Percentiles rank a stretch among this genome's conserved stretches.
phyloP scores from a whole-genome alignment of 441 rosid species.

The Raphanus hybrid region DNA sequence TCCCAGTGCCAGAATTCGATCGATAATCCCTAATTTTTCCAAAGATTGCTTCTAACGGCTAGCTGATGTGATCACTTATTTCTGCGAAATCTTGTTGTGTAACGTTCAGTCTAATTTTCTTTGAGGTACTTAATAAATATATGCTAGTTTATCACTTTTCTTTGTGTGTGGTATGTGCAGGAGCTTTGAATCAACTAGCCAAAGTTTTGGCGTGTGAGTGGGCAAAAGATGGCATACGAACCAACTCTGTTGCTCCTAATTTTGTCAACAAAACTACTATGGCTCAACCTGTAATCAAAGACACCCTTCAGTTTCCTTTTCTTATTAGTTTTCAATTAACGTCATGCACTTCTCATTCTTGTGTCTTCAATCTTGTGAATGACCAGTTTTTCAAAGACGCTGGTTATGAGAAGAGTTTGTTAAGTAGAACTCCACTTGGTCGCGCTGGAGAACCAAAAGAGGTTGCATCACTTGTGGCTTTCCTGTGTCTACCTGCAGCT shows the following conservation, averaged over 20 bases:
- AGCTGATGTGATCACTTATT: not conserved
- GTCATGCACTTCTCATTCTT: not conserved
- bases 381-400: slow-evolving; percentile 4
- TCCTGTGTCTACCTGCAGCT: slow-evolving; percentile 76
- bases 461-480: slow-evolving; percentile 71
- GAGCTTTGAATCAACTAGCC: slow-evolving; percentile 33
- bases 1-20: not conserved
- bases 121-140: not conserved
- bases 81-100: not conserved
- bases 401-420: slow-evolving; percentile 2
- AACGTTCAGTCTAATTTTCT: not conserved
- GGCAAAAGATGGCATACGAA: slow-evolving; percentile 36
- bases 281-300: slow-evolving; percentile 15
- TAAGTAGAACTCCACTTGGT: slow-evolving; percentile 50
- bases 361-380: not conserved
- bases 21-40: not conserved
- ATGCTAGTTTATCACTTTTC: not conserved
- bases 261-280: slow-evolving; percentile 9
- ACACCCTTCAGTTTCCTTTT: not conserved
- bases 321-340: not conserved
- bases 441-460: slow-evolving; percentile 70
- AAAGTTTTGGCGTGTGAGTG: slow-evolving; percentile 38
- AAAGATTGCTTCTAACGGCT: not conserved
- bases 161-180: slow-evolving; percentile 1
- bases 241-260: slow-evolving; percentile 32